These are phyloP conservation scores for Aspergillus kassunensis DNA, from an alignment of 495 filamentous ascomycete genomes.

Conservation along the genomic window DNA sequence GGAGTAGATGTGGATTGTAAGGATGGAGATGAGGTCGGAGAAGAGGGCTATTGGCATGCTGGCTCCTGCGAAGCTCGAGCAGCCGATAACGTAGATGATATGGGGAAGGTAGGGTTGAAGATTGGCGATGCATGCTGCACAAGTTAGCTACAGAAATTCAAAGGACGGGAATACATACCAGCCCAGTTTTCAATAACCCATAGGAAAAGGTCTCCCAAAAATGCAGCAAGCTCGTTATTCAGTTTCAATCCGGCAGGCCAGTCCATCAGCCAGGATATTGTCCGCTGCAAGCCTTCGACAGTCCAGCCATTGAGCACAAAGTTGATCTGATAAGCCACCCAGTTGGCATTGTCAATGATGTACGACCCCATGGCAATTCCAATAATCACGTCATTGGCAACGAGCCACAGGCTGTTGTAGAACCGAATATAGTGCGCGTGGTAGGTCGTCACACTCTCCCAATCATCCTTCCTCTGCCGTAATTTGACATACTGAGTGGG, in stretches of 20 bases:
- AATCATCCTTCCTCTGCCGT: constrained; percentile 81
- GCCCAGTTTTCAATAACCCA: constrained; percentile 99
- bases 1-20: constrained; percentile 94
- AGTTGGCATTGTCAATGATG: constrained; percentile 89
- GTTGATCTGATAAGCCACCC: constrained; percentile 80
- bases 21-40: constrained; percentile 86
- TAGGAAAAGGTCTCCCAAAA: constrained; percentile 89
- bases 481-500: constrained; percentile 93
- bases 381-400: constrained; percentile 98
- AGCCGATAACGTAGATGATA: constrained; percentile 89
- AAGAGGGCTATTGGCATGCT: constrained; percentile 96
- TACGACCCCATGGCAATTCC: constrained; percentile 94
- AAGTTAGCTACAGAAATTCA: constrained; percentile 14
- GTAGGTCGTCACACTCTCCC: constrained; percentile 91
- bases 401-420: constrained; percentile 98
- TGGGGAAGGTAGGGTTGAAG: constrained; percentile 76
- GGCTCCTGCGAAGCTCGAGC: constrained; percentile 90
- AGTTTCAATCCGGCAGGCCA: constrained; percentile 98
- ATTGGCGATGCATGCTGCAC: constrained; percentile 62
- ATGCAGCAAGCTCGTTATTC: constrained; percentile 89
- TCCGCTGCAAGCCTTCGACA: constrained; percentile 80
- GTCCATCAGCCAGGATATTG: constrained; percentile 93
- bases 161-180: constrained; percentile 41
- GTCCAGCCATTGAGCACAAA: constrained; percentile 75
- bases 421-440: constrained; percentile 99